phyloP scores from a whole-genome alignment of 139 green algal species.

The Monoraphidium neglectum region DNA sequence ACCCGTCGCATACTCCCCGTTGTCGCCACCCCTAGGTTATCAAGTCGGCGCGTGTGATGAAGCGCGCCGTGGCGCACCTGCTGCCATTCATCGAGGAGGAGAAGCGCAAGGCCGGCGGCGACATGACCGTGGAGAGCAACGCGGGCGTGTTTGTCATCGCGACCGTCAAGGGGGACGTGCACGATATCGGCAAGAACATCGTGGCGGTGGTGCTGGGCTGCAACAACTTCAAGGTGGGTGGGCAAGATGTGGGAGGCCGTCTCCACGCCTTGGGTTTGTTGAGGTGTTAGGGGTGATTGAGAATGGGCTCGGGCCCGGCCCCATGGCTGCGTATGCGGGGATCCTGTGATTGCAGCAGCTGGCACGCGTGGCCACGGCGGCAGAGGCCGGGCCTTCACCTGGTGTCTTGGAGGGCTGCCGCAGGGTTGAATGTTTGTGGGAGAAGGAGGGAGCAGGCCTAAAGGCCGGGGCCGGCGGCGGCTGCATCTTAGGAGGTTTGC shows the following conservation, averaged over 20 bases:
- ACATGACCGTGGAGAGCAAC: slow-evolving; percentile 54
- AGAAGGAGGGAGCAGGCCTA: no score
- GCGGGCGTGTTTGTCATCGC: slow-evolving; percentile 95
- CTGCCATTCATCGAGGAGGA: slow-evolving; percentile 99
- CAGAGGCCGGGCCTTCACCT: no score
- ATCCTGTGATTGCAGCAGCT: no score
- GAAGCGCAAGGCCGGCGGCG: slow-evolving; percentile 70
- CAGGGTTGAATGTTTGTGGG: no score
- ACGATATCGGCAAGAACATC: slow-evolving; percentile 99
- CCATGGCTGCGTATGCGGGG: no score
- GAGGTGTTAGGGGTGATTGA: neutral
- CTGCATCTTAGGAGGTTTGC: no score
- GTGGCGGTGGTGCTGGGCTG: slow-evolving; percentile 97
- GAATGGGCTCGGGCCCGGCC: no score
- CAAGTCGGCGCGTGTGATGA: slow-evolving; percentile 99
- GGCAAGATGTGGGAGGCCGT: neutral
- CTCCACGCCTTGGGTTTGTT: no score
- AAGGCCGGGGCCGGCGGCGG: no score
- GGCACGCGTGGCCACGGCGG: no score
- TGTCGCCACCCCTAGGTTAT: slow-evolving; percentile 82
- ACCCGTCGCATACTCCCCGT: no score
- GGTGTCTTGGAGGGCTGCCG: no score
- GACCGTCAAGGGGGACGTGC: slow-evolving; percentile 98
- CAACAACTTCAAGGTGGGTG: slow-evolving; percentile 99
- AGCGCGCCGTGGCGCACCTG: slow-evolving; percentile 96